These are phyloP conservation scores for Cladophialophora psammophila DNA, from an alignment of 2,329 filamentous ascomycete species.

Conservation along the genomic window DNA sequence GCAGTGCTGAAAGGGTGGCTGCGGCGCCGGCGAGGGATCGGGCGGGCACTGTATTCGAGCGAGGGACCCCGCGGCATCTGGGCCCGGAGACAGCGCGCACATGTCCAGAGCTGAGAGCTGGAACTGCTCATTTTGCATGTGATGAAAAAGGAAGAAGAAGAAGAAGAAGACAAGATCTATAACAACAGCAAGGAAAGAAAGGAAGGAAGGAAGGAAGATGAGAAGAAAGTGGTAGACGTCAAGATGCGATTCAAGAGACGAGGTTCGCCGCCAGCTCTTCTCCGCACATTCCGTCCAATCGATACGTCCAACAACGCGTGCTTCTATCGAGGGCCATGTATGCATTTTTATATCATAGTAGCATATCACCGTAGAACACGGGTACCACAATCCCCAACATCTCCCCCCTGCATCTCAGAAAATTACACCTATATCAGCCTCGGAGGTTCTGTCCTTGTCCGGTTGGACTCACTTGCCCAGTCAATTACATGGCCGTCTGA, in stretches of 20 bases:
- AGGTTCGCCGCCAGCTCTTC: background rate
- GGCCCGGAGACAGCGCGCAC: slow-evolving; percentile 36
- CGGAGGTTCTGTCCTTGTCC: too few species aligned
- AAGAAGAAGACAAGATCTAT: slow-evolving; percentile 2
- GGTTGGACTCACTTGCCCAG: too few species aligned
- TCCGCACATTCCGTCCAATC: slow-evolving; percentile 14
- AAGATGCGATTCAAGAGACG: too few species aligned
- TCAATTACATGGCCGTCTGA: too few species aligned
- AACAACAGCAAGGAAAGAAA: background rate
- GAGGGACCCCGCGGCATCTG: slow-evolving; percentile 30
- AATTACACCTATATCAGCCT: too few species aligned
- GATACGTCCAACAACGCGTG: background rate
- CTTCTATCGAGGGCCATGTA: too few species aligned
- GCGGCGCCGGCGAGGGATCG: slow-evolving; percentile 2
- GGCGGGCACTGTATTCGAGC: background rate
- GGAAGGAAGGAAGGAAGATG: background rate
- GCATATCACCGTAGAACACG: too few species aligned
- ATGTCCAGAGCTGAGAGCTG: slow-evolving; percentile 35
- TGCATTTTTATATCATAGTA: too few species aligned
- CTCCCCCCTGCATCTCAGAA: too few species aligned
- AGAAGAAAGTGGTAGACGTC: background rate
- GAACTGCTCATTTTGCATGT: slow-evolving; percentile 34
- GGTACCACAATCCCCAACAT: too few species aligned
- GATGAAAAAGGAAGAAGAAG: background rate
- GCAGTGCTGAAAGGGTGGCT: slow-evolving; percentile 28